Percentiles rank a stretch among this genome's conserved stretches.
Conservation (phyloP, 106 monocot genomes). For the Allium fistulosum region DNA sequence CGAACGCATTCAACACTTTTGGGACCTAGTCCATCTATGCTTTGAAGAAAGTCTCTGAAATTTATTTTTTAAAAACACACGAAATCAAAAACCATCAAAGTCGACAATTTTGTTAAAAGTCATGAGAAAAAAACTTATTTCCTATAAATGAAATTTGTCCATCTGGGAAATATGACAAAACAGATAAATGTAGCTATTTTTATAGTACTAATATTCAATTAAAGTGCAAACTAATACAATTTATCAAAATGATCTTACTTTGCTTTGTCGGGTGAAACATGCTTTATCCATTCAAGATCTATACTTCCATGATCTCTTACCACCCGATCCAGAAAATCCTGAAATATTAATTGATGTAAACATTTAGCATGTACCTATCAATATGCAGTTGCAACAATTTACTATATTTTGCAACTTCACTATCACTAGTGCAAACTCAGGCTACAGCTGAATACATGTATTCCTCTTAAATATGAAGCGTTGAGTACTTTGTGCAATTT, state of each 20-base stretch:
- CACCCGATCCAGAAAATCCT: slow-evolving; percentile 12
- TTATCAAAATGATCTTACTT: slow-evolving; percentile 10
- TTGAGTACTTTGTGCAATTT: no score
- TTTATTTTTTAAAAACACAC: no score
- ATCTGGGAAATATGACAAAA: neutral
- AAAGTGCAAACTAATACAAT: neutral
- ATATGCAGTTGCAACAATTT: no score
- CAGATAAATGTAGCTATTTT: neutral
- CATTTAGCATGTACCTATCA: no score
- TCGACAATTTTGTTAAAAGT: neutral
- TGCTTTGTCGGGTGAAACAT: slow-evolving; percentile 21
- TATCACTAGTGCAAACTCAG: no score
- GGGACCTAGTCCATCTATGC: slow-evolving; percentile 73
- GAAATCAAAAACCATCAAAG: no score
- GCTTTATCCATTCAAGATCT: slow-evolving; percentile 24
- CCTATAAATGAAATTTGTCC: neutral
- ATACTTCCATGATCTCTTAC: slow-evolving; percentile 21
- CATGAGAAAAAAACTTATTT: neutral
- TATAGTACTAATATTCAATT: neutral
- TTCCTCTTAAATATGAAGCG: no score
- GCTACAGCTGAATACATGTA: no score
- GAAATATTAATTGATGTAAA: neutral
- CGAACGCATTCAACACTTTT: slow-evolving; percentile 97
- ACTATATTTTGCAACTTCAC: no score
- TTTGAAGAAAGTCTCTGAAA: slow-evolving; percentile 68